Conservation (phyloP, 2,329 filamentous ascomycete species). For the Fusarium praegraminearum region DNA sequence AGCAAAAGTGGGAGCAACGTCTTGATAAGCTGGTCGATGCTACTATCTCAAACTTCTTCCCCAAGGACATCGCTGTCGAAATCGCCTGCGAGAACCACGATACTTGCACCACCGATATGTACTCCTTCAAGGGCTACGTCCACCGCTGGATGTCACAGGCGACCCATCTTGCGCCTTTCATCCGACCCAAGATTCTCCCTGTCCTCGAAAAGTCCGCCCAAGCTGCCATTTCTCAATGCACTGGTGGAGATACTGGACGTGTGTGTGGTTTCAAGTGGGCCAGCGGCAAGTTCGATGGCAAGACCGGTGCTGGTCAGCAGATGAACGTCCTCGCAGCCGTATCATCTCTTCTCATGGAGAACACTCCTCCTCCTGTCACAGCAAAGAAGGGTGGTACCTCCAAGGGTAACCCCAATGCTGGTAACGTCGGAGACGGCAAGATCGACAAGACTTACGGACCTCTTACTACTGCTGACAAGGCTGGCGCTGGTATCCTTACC, state of each 20-base stretch:
- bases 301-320: conserved; percentile 68
- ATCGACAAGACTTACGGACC: conserved; percentile 51
- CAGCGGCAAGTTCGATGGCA: conserved; percentile 63
- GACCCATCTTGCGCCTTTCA: conserved; percentile 67
- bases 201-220: conserved; percentile 64
- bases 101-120: conserved; percentile 73
- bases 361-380: conserved; percentile 58
- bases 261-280: conserved; percentile 69
- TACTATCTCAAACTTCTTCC: conserved; percentile 64
- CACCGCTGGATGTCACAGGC: conserved; percentile 67
- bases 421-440: conserved; percentile 53
- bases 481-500: conserved; percentile 63
- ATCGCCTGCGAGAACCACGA: conserved; percentile 67
- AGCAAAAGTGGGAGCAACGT: conserved; percentile 63
- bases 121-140: conserved; percentile 72
- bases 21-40: conserved; percentile 56
- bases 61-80: conserved; percentile 69
- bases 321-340: conserved; percentile 70
- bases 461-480: conserved; percentile 59
- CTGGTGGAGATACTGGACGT: conserved; percentile 60
- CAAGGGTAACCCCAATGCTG: conserved; percentile 59
- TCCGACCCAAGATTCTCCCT: conserved; percentile 61
- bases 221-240: conserved; percentile 68
- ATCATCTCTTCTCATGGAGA: conserved; percentile 62
- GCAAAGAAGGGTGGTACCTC: conserved; percentile 65